Conservation (phyloP, 1,284 basidiomycete genomes). For the Cutaneotrichosporon cyanovorans region DNA sequence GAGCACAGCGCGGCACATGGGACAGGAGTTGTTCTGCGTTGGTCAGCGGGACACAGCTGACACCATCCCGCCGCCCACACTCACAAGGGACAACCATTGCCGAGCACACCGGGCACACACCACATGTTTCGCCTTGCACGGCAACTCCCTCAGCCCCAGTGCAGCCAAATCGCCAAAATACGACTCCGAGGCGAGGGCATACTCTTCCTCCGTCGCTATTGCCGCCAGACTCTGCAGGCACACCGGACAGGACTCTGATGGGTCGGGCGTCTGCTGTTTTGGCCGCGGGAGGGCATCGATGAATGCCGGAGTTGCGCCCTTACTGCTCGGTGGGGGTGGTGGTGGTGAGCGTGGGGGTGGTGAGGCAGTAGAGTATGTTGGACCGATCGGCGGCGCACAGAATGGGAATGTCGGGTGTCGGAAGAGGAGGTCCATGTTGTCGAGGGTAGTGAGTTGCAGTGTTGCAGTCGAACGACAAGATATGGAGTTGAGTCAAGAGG, state of each 20-base stretch:
- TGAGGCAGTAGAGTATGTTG: too few species aligned
- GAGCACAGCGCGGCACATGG: conserved; percentile 16
- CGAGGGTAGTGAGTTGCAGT: too few species aligned
- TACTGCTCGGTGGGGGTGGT: too few species aligned
- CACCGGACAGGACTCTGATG: conserved; percentile 13
- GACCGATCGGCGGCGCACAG: too few species aligned
- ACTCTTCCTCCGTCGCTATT: conserved; percentile 22
- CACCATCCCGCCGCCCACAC: neutral
- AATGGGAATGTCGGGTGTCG: too few species aligned
- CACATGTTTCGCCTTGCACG: conserved; percentile 14
- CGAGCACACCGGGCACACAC: conserved; percentile 17
- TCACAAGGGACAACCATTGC: conserved; percentile 14
- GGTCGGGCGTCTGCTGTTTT: neutral
- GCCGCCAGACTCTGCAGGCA: conserved; percentile 15
- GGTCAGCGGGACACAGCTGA: neutral
- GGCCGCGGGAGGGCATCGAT: conserved; percentile 14
- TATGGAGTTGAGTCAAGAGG: too few species aligned
- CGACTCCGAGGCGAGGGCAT: conserved; percentile 18
- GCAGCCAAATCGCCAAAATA: conserved; percentile 13
- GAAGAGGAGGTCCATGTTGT: too few species aligned
- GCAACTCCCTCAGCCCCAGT: conserved; percentile 16
- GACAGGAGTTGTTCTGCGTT: conserved; percentile 20
- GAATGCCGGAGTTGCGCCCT: conserved; percentile 12
- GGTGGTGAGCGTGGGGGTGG: too few species aligned
- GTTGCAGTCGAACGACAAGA: too few species aligned